phyloP scores from a whole-genome alignment of 176 grass and related monocot species.

The Avena sativa region DNA sequence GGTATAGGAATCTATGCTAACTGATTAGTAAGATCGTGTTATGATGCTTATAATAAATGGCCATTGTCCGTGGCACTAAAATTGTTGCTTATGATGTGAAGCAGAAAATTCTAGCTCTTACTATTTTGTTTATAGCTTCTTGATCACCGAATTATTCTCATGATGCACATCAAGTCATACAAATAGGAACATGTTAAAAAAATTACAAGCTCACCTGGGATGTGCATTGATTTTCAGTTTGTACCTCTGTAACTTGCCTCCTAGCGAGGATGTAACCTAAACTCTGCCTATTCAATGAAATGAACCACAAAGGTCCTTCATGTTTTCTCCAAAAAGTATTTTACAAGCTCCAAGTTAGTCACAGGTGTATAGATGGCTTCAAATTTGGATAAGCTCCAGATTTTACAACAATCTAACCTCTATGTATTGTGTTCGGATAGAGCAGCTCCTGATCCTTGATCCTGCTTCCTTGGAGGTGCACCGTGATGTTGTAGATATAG shows the following conservation, averaged over 20 bases:
- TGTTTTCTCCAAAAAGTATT: too few species aligned
- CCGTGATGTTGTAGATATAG: background rate
- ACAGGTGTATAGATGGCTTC: background rate
- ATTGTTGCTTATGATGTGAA: background rate
- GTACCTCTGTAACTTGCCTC: too few species aligned
- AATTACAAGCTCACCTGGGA: background rate
- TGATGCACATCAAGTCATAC: background rate
- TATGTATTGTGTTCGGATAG: background rate
- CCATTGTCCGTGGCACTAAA: background rate
- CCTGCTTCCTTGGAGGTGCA: background rate
- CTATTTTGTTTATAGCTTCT: background rate
- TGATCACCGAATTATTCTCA: background rate
- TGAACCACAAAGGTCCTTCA: too few species aligned
- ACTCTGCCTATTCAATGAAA: too few species aligned
- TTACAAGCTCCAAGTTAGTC: background rate
- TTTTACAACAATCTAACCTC: background rate
- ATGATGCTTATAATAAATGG: background rate
- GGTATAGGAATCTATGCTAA: background rate
- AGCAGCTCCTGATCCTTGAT: background rate
- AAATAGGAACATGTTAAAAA: background rate
- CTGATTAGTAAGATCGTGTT: background rate
- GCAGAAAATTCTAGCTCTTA: background rate
- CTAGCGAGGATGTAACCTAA: too few species aligned
- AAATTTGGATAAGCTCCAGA: conserved; percentile 5
- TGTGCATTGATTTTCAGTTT: too few species aligned